Evolutionary conservation across 768 basidiomycete species (phyloP).

Genomic region (Panellus pusillus): DNA sequence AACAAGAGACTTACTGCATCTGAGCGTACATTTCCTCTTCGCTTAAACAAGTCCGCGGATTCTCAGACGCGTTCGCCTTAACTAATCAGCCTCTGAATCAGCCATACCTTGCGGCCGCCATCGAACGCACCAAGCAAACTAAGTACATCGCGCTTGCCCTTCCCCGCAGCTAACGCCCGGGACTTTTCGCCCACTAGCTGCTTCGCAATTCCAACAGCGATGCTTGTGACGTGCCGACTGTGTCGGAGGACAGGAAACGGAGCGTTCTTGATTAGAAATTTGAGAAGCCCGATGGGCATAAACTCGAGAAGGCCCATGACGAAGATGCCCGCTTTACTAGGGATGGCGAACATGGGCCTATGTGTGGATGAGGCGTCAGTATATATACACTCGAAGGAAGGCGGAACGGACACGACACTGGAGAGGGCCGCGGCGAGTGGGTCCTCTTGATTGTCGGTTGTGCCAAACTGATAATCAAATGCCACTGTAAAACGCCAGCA

Average conservation of each 20-base stretch:
- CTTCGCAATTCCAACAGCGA: constrained; percentile 46
- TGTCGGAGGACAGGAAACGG: not conserved
- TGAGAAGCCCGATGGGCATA: not conserved
- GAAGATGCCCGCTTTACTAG: not conserved
- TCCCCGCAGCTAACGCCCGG: constrained; percentile 47
- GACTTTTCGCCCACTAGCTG: constrained; percentile 49
- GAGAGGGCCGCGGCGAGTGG: not conserved
- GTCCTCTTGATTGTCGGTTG: not conserved
- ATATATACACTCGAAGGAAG: not conserved
- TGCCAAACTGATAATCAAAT: constrained; percentile 7
- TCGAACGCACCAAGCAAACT: constrained; percentile 48
- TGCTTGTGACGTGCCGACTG: not conserved
- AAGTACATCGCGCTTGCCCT: constrained; percentile 52
- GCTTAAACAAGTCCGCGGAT: constrained; percentile 18
- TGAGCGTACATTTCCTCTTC: constrained; percentile 33
- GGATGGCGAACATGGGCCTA: not conserved
- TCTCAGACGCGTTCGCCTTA: constrained; percentile 23
- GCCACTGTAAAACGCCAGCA: no score
- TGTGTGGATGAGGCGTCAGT: not conserved
- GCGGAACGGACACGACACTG: constrained; percentile 1
- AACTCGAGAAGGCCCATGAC: constrained; percentile 7
- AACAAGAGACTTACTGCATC: constrained; percentile 31
- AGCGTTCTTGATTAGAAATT: not conserved
- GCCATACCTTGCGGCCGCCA: not conserved
- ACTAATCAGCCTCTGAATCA: constrained; percentile 11